These are phyloP conservation scores for Favolaschia claudopus DNA, from an alignment of 768 basidiomycete genomes.

Conservation along the genomic window DNA sequence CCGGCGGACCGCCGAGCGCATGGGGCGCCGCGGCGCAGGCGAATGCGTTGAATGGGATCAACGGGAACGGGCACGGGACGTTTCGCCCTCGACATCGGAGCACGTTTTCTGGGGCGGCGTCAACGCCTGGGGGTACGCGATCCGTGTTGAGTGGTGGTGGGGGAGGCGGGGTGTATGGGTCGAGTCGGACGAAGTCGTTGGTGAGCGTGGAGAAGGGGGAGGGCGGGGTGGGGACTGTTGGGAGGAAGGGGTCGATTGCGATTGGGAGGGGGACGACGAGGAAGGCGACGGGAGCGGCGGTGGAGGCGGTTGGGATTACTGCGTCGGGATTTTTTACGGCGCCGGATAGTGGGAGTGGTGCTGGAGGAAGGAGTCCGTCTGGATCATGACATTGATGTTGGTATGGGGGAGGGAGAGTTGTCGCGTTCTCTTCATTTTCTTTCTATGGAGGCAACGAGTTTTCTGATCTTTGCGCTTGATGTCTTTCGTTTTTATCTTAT, in stretches of 20 bases:
- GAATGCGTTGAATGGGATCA: conserved; percentile 28
- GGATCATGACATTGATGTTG: conserved; percentile 2
- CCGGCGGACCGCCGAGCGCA: conserved; percentile 43
- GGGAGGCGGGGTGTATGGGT: conserved; percentile 26
- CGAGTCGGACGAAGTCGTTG: conserved; percentile 60
- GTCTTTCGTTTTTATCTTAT: no score
- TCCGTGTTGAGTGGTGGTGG: conserved; percentile 29
- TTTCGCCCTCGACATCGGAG: conserved; percentile 54
- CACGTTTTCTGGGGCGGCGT: conserved; percentile 37
- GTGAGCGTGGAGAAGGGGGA: conserved; percentile 69
- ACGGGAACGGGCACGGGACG: conserved; percentile 1
- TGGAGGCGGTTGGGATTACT: conserved; percentile 78
- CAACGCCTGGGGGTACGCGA: conserved; percentile 29
- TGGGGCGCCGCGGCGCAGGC: conserved; percentile 40
- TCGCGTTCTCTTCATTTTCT: no score
- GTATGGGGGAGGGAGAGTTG: no score
- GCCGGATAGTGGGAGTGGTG: conserved; percentile 37
- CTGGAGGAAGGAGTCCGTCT: conserved; percentile 10
- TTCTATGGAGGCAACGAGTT: no score
- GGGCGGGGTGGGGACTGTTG: conserved; percentile 36
- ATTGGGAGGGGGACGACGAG: conserved; percentile 67
- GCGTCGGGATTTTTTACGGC: conserved; percentile 81
- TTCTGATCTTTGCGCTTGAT: no score
- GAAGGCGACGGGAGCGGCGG: conserved; percentile 75
- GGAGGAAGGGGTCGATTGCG: conserved; percentile 65